Evolutionary conservation across 2,329 filamentous ascomycete genomes (phyloP).

Genomic region (Penicillium sp.): DNA sequence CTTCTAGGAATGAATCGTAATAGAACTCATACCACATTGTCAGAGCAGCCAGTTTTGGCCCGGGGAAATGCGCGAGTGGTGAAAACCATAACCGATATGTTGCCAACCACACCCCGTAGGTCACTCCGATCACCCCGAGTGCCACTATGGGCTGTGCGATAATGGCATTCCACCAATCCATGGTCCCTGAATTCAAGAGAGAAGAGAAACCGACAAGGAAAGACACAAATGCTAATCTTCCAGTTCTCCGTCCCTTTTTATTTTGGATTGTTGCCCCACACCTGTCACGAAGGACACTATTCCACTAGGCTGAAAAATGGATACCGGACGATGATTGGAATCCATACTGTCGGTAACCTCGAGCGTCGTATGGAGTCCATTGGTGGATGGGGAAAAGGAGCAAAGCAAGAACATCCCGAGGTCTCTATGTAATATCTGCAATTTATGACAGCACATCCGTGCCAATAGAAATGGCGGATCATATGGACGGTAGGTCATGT

Average conservation of each 20-base stretch:
- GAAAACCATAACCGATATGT: slow-evolving; percentile 19
- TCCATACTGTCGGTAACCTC: neutral
- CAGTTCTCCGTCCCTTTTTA: neutral
- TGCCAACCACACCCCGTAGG: slow-evolving; percentile 3
- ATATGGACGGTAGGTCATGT: neutral
- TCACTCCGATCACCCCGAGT: neutral
- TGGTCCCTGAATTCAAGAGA: neutral
- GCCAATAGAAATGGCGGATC: neutral
- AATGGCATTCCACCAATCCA: slow-evolving; percentile 3
- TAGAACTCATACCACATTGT: slow-evolving; percentile 28
- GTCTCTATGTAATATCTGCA: neutral
- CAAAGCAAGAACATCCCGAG: neutral
- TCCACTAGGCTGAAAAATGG: neutral
- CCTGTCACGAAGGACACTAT: neutral
- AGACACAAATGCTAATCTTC: neutral
- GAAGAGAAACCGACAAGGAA: neutral
- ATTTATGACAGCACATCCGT: slow-evolving; percentile 2
- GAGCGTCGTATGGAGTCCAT: neutral
- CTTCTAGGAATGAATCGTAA: slow-evolving; percentile 19
- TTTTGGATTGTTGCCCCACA: neutral
- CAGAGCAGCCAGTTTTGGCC: slow-evolving; percentile 22
- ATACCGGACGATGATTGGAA: neutral
- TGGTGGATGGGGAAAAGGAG: neutral
- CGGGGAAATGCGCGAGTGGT: slow-evolving; percentile 24
- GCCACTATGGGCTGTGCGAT: slow-evolving; percentile 3